These are phyloP conservation scores for Coniosporium uncinatum DNA, from an alignment of 2,329 filamentous ascomycete genomes.

Conservation along the genomic window DNA sequence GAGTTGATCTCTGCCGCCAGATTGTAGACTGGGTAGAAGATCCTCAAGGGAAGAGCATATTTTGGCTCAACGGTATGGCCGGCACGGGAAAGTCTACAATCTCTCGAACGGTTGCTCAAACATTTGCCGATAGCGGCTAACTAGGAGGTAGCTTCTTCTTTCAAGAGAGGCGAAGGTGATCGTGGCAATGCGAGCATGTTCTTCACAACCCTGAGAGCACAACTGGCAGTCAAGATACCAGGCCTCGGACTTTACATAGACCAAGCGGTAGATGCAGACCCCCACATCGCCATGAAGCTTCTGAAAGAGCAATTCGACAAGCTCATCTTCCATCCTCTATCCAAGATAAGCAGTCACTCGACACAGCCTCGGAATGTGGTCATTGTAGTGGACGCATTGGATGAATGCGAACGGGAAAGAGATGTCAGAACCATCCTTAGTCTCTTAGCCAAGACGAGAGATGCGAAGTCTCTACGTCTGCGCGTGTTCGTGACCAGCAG, in stretches of 20 bases:
- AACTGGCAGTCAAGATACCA: conserved; percentile 1
- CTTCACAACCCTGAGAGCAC: conserved; percentile 1
- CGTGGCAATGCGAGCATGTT: conserved; percentile 1
- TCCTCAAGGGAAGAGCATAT: conserved; percentile 12
- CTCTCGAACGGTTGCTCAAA: conserved; percentile 16
- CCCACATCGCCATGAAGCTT: conserved; percentile 17
- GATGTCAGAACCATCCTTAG: conserved; percentile 10
- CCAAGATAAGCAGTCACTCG: conserved; percentile 2
- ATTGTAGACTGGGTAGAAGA: conserved; percentile 12
- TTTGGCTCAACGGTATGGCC: conserved; percentile 24
- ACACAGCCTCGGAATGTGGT: conserved; percentile 18
- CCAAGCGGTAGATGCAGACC: conserved; percentile 11
- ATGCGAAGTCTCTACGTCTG: conserved; percentile 7
- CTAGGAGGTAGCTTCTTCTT: conserved; percentile 25
- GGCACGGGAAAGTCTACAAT: conserved; percentile 26
- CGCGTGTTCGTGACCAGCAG: conserved; percentile 15
- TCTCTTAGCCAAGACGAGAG: conserved; percentile 7
- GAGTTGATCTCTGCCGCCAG: conserved; percentile 12
- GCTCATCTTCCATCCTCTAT: conserved; percentile 5
- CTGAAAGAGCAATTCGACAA: conserved; percentile 27
- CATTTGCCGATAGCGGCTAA: conserved; percentile 2
- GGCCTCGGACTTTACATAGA: neutral
- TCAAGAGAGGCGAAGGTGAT: conserved; percentile 11
- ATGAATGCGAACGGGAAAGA: conserved; percentile 18
- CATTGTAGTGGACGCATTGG: conserved; percentile 21